Conservation (phyloP, 805 yeast species). For the Lipomyces spencermartinsiae region DNA sequence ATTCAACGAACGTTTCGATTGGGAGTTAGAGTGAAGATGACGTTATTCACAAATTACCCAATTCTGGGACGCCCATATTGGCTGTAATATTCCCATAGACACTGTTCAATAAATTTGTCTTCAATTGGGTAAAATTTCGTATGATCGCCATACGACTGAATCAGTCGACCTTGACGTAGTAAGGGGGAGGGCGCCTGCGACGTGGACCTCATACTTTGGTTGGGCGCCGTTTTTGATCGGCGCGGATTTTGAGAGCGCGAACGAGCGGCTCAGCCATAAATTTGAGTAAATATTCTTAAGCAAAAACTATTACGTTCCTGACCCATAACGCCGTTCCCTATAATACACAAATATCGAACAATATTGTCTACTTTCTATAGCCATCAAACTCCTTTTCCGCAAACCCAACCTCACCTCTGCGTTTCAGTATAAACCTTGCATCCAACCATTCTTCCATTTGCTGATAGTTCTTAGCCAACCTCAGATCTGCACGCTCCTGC, state of each 20-base stretch:
- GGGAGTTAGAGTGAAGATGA: neutral
- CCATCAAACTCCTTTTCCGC: slow-evolving; percentile 50
- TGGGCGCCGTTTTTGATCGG: neutral
- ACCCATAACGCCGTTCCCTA: neutral
- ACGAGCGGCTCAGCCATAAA: neutral
- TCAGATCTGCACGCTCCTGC: slow-evolving; percentile 63
- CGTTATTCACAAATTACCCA: neutral
- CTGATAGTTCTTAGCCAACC: slow-evolving; percentile 61
- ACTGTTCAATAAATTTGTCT: neutral
- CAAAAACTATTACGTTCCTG: neutral
- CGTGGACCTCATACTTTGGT: too few species aligned
- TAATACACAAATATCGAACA: neutral
- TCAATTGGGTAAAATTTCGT: neutral
- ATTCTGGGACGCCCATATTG: neutral
- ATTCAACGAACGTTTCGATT: neutral
- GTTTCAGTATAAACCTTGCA: slow-evolving; percentile 62
- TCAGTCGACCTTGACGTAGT: too few species aligned
- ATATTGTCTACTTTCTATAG: slow-evolving; percentile 8
- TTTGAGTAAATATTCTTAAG: too few species aligned
- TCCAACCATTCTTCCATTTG: slow-evolving; percentile 88
- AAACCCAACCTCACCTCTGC: slow-evolving; percentile 74
- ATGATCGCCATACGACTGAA: neutral
- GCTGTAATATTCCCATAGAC: neutral
- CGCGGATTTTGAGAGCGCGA: neutral
- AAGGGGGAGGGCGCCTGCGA: neutral